phyloP scores from a whole-genome alignment of 2,329 filamentous ascomycete genomes.

The Fusarium citri region DNA sequence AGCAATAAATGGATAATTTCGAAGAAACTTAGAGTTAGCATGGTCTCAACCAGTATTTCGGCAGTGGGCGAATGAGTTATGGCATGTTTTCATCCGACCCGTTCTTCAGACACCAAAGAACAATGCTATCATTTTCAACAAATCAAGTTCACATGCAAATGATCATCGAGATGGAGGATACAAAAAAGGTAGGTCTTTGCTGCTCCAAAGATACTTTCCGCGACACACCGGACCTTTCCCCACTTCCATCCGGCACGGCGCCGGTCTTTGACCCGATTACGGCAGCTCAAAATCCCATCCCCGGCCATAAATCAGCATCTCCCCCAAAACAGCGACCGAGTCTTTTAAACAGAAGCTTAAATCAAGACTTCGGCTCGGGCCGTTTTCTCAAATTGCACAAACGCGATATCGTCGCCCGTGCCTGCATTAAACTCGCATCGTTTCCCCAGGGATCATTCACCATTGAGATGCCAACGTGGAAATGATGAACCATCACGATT shows the following conservation, averaged over 20 bases:
- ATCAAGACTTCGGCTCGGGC: constrained; percentile 27
- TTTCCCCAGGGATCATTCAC: constrained; percentile 9
- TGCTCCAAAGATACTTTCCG: neutral
- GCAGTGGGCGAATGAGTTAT: accelerated
- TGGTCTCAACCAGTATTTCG: neutral
- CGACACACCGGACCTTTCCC: constrained; percentile 4
- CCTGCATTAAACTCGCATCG: constrained; percentile 9
- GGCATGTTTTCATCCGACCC: neutral
- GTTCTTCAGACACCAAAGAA: neutral
- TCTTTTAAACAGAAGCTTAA: neutral
- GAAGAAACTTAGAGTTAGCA: neutral
- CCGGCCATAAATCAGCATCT: neutral
- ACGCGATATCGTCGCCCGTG: neutral
- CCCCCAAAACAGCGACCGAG: constrained; percentile 29
- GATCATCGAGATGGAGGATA: neutral
- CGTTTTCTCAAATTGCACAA: constrained; percentile 28
- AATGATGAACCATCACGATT: neutral
- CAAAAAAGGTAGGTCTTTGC: neutral
- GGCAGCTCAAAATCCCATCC: constrained; percentile 25
- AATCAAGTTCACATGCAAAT: neutral
- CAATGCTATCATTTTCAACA: neutral
- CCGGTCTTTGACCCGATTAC: constrained; percentile 32
- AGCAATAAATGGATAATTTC: neutral
- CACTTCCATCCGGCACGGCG: constrained; percentile 25
- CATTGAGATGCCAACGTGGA: constrained; percentile 36